Evolutionary conservation across 805 yeast species (phyloP).

Genomic region (Wickerhamomyces alni): DNA sequence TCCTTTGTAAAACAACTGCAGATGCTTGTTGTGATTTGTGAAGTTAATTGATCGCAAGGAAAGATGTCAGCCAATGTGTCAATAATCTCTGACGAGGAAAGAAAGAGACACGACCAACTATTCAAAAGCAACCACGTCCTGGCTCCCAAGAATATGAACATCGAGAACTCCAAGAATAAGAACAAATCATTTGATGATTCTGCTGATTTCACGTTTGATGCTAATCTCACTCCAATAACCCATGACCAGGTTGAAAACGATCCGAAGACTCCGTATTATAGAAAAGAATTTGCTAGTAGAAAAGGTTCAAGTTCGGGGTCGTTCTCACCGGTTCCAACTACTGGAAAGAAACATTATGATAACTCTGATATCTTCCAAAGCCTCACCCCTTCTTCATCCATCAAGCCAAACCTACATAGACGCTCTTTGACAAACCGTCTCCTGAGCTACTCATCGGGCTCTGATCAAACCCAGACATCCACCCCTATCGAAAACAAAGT

Average conservation of each 20-base stretch:
- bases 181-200: slow-evolving; percentile 1
- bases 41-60: no score
- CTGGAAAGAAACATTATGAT: slow-evolving; percentile 4
- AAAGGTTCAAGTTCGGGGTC: not conserved
- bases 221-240: slow-evolving; percentile 13
- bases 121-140: slow-evolving; percentile 17
- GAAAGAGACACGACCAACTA: slow-evolving; percentile 12
- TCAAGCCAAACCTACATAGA: slow-evolving; percentile 3
- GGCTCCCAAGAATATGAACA: slow-evolving; percentile 9
- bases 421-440: slow-evolving; percentile 5
- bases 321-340: slow-evolving; percentile 12
- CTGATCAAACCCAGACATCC: not conserved
- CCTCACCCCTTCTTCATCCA: slow-evolving; percentile 2
- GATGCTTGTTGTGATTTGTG: no score
- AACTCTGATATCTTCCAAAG: not conserved
- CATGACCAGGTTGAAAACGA: slow-evolving; percentile 15
- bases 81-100: slow-evolving; percentile 9
- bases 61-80: not conserved
- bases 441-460: slow-evolving; percentile 1
- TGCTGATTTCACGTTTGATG: slow-evolving; percentile 2
- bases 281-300: slow-evolving; percentile 11
- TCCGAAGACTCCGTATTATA: slow-evolving; percentile 20
- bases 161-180: slow-evolving; percentile 1
- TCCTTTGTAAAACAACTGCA: not conserved
- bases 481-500: slow-evolving; percentile 3